Conservation (phyloP, 768 basidiomycete genomes). For the Dentipellis fragilis region DNA sequence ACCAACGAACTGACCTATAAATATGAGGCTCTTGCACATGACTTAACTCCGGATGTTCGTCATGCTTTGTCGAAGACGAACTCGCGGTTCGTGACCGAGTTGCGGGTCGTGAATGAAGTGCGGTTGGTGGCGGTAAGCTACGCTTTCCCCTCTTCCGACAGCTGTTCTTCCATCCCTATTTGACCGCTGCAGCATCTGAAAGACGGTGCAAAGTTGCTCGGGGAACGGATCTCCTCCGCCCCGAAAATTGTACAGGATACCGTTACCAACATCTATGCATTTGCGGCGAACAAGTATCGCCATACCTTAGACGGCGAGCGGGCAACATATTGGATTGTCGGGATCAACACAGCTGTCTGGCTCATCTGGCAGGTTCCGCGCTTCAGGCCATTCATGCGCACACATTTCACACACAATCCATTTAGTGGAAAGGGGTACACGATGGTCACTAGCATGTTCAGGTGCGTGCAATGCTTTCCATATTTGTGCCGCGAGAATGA, state of each 20-base stretch:
- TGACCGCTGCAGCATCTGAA: background rate
- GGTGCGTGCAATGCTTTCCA: conserved; percentile 30
- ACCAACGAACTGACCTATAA: conserved; percentile 5
- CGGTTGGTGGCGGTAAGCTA: too few relatives aligned
- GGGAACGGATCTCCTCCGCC: conserved; percentile 20
- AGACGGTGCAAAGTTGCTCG: conserved; percentile 19
- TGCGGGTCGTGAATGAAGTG: too few relatives aligned
- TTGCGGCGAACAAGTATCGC: conserved; percentile 9
- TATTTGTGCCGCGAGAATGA: background rate
- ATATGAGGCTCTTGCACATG: too few relatives aligned
- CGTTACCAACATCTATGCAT: conserved; percentile 6
- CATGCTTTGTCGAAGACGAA: conserved; percentile 23
- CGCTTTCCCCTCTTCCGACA: too few relatives aligned
- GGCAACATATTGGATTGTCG: conserved; percentile 63
- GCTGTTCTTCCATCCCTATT: too few relatives aligned
- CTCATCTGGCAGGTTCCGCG: conserved; percentile 65
- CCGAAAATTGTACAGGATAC: conserved; percentile 23
- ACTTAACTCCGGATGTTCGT: background rate
- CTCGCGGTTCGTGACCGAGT: too few relatives aligned
- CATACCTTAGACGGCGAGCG: conserved; percentile 59
- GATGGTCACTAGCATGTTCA: conserved; percentile 75
- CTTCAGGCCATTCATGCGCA: conserved; percentile 54
- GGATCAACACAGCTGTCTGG: conserved; percentile 64
- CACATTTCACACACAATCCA: conserved; percentile 67
- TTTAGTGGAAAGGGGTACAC: conserved; percentile 70